Percentiles rank a stretch among this genome's conserved stretches.
phyloP scores from a whole-genome alignment of 164 flowering plant species.

The Dillenia suffruticosa region DNA sequence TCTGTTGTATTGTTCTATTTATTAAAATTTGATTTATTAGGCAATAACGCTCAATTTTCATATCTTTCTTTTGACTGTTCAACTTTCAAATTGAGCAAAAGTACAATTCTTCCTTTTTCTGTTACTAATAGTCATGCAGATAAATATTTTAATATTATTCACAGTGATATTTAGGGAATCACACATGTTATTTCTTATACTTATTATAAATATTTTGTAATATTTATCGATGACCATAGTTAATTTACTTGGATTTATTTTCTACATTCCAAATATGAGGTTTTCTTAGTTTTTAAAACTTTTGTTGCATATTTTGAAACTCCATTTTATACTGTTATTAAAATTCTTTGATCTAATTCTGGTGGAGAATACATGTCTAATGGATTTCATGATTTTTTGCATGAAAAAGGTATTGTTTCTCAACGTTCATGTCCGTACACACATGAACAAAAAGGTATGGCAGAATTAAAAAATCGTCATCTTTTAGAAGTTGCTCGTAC shows the following conservation, averaged over 20 bases:
- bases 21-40: background rate
- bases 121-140: background rate
- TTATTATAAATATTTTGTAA: background rate
- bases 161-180: background rate
- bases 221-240: conserved; percentile 5
- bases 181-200: background rate
- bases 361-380: conserved; percentile 8
- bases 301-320: conserved; percentile 8
- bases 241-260: conserved; percentile 5
- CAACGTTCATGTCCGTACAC: conserved; percentile 7
- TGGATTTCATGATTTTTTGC: conserved; percentile 3
- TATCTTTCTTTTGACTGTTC: background rate
- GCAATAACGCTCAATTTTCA: background rate
- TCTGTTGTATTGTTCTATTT: no score
- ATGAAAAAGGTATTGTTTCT: background rate
- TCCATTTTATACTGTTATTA: conserved; percentile 1
- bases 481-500: conserved; percentile 5
- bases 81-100: background rate
- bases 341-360: conserved; percentile 3
- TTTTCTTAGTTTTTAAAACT: background rate
- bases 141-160: background rate
- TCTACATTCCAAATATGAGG: background rate
- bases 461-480: conserved; percentile 12
- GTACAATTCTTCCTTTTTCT: background rate
- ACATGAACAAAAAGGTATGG: conserved; percentile 10